Evolutionary conservation across 768 basidiomycete species (phyloP).

Genomic region (Naganishia vaughanmartiniae): DNA sequence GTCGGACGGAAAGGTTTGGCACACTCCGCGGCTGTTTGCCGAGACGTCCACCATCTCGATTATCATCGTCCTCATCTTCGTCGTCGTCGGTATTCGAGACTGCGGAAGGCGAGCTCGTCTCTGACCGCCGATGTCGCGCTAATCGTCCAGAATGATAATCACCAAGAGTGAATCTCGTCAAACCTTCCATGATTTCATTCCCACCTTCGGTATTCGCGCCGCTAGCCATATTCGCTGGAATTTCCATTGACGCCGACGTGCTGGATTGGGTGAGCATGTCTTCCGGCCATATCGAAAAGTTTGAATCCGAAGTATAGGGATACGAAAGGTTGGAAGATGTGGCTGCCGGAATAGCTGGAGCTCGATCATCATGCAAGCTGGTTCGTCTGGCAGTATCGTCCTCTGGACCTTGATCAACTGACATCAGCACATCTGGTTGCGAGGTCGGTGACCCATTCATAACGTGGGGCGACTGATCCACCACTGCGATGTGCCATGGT

Average conservation of each 20-base stretch:
- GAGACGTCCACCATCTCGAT: not conserved
- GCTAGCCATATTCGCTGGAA: not conserved
- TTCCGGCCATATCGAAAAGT: constrained; percentile 20
- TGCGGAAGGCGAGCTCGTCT: constrained; percentile 3
- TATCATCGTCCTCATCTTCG: not conserved
- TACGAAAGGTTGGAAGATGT: not conserved
- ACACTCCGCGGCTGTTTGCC: no score
- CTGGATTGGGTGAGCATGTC: not conserved
- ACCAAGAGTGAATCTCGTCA: not conserved
- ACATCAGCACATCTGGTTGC: not conserved
- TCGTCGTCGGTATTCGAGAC: not conserved
- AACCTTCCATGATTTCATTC: not conserved
- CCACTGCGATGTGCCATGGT: not conserved
- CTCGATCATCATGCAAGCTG: not conserved
- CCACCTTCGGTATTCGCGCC: not conserved
- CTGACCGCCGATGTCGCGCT: not conserved
- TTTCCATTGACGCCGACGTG: not conserved
- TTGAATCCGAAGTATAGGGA: not conserved
- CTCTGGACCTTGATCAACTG: not conserved
- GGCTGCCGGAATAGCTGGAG: not conserved
- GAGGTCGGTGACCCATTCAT: not conserved
- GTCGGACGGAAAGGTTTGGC: not conserved
- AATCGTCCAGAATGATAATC: not conserved
- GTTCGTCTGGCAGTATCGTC: not conserved
- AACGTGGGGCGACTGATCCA: not conserved